Conservation (phyloP, 192 early-diverging fungal genomes). For the Geranomyces michiganensis region DNA sequence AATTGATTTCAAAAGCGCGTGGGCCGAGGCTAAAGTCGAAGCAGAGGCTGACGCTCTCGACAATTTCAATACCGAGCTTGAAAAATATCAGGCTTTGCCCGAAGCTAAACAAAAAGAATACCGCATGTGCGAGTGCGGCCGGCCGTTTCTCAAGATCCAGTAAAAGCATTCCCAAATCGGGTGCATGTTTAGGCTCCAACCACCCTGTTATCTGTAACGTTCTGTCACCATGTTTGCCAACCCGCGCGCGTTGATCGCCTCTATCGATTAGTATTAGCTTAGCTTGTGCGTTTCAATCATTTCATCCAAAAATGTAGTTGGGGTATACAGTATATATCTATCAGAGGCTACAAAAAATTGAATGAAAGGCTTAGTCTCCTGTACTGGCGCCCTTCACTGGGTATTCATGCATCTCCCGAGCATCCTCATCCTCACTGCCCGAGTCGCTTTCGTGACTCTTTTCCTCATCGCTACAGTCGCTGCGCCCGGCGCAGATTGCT, state of each 20-base stretch:
- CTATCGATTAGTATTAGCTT: too few species aligned
- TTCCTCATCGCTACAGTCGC: constrained; percentile 18
- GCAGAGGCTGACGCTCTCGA: background rate
- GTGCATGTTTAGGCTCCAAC: too few species aligned
- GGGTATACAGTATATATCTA: too few species aligned
- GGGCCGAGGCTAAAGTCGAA: background rate
- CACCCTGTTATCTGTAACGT: too few species aligned
- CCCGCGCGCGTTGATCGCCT: too few species aligned
- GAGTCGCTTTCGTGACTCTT: constrained; percentile 1
- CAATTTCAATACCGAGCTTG: background rate
- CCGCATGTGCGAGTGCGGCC: background rate
- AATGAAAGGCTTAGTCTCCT: too few species aligned
- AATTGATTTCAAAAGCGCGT: background rate
- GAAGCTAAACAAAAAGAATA: background rate
- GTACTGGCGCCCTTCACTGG: too few species aligned
- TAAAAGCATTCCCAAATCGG: too few species aligned
- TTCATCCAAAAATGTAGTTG: too few species aligned
- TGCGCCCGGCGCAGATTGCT: constrained; percentile 2
- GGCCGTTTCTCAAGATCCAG: background rate
- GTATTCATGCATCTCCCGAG: background rate
- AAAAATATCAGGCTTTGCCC: background rate
- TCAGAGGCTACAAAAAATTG: too few species aligned
- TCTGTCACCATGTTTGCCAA: too few species aligned
- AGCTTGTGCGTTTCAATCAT: too few species aligned
- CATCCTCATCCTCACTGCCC: background rate